These are phyloP conservation scores for Maudiozyma turicensis DNA, from an alignment of 805 yeast species.

Conservation along the genomic window DNA sequence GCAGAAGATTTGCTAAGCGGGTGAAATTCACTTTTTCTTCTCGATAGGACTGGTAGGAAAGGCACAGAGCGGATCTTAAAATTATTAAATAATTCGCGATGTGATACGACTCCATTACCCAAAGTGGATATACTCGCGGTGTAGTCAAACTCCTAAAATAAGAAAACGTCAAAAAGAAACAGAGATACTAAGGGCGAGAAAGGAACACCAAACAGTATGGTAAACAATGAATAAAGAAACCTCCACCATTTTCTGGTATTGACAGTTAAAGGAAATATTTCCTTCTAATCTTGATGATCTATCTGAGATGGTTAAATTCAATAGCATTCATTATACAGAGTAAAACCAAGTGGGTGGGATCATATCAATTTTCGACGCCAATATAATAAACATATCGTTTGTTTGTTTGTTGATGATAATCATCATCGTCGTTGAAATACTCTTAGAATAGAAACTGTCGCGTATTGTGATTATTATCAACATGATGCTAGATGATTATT, in stretches of 20 bases:
- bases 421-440: not conserved
- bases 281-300: no score
- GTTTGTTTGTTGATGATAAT: not conserved
- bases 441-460: not conserved
- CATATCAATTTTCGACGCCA: no score
- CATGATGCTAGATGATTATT: no score
- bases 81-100: not conserved
- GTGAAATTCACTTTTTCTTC: not conserved
- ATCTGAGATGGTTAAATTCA: no score
- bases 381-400: not conserved
- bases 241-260: no score
- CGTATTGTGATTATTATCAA: not conserved
- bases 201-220: no score
- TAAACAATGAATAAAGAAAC: no score
- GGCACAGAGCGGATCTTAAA: not conserved
- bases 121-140: not conserved
- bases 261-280: no score
- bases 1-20: no score
- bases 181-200: not conserved
- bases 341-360: no score
- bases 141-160: not conserved
- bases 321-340: no score
- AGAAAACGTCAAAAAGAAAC: not conserved
- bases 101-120: not conserved
- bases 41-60: not conserved